Conservation (phyloP, 192 early-diverging fungal species). For the Haplosporangium gracile region DNA sequence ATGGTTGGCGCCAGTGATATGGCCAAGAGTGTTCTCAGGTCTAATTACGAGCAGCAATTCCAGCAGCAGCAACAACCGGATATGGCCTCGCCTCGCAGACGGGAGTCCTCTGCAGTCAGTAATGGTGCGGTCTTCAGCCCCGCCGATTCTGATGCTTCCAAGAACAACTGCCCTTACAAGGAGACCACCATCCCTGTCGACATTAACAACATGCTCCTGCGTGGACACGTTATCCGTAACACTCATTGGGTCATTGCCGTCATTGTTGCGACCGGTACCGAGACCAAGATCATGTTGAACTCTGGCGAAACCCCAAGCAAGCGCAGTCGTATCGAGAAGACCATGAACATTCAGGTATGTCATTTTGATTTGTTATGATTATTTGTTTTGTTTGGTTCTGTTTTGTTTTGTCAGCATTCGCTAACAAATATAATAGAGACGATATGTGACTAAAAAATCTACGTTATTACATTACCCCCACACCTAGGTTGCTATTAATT, state of each 20-base stretch:
- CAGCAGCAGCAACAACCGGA: conserved; percentile 19
- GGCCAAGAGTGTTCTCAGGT: conserved; percentile 45
- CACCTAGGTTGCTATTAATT: conserved; percentile 57
- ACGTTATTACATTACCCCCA: not conserved
- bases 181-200: conserved; percentile 73
- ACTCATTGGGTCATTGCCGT: conserved; percentile 92
- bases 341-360: conserved; percentile 82
- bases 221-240: conserved; percentile 92
- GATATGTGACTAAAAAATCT: not conserved
- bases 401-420: not conserved
- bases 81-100: not conserved
- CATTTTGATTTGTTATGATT: not conserved
- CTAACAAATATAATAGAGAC: not conserved
- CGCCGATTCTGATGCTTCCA: not conserved
- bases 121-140: not conserved
- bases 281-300: conserved; percentile 95
- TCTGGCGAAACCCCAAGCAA: conserved; percentile 92
- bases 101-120: not conserved
- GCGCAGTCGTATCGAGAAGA: conserved; percentile 86
- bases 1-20: conserved; percentile 31
- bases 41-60: conserved; percentile 49
- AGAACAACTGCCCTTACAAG: conserved; percentile 7
- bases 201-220: conserved; percentile 86
- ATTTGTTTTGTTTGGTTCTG: not conserved
- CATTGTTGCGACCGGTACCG: conserved; percentile 85